Base-by-base conservation (phyloP, 108 stramenopile species). In the Epipyxis sp. region DNA sequence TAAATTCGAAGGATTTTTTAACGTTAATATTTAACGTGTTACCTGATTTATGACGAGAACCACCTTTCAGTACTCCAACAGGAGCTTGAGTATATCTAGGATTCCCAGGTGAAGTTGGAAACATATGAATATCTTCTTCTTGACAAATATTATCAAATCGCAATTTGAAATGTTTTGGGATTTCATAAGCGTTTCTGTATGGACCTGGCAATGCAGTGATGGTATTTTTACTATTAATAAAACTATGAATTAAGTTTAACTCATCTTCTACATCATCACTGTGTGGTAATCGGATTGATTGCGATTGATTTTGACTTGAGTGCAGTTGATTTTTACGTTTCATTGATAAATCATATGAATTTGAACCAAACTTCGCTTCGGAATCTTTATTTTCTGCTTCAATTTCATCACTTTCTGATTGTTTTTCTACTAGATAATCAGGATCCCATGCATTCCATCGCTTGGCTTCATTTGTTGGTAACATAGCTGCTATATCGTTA, bases 361-460 rank as follows among this genome's bases (percentile, higher is more conserved):
- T 50, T 20, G 6, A 6, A 13, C 46, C 46, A 50, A 13, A 50
- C 20, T 50, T 50, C 6, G 20, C 6, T 20, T 20, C 6, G 20
- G 6, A 20, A 50, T 13, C 20, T 13, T 50, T 50, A 6, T 50
- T 20, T 50, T 50, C 46, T 20, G 46, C 6, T 50, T 50, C 46
- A 50, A 50, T 50, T 20, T 13, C 6, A 13, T 50, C 20, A 50
- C 46, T 50, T 50, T 6, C 46, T 50, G 46, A 43, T 6, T 74
- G 16, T 32, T 37, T 16, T 13, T 27, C 27, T 35, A 74, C 10
- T 27, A 74, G 3, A 74, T 74, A 74, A 6, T 37, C 16, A 10
- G 71, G 71, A 74, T 74, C 71, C 71, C 71, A 74, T 6, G 61
- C 20, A 37, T 65, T 65, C 71, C 71, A 74, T 57, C 50, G 71